These are phyloP conservation scores for Helichrysum umbraculigerum DNA, from an alignment of 129 eudicot genomes.

Conservation along the genomic window DNA sequence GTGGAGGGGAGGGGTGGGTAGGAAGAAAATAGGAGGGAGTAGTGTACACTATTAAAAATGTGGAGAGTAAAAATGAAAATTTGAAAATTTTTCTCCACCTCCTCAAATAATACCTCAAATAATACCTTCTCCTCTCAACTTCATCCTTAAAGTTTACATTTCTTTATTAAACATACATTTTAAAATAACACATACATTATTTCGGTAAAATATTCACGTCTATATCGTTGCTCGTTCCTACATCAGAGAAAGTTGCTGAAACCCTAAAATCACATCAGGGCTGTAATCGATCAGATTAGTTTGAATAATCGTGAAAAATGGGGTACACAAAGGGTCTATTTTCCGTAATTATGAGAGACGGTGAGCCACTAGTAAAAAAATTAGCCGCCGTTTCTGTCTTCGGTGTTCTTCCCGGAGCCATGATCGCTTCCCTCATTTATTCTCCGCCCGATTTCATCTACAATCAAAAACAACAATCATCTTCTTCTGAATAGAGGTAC, in stretches of 20 bases:
- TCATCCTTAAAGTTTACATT: too few relatives aligned
- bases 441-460: conserved; percentile 44
- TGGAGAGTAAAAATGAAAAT: too few relatives aligned
- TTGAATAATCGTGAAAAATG: conserved; percentile 14
- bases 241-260: not conserved
- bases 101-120: too few relatives aligned
- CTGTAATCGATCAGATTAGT: conserved; percentile 17
- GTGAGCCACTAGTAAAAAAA: conserved; percentile 40
- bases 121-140: too few relatives aligned
- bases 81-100: too few relatives aligned
- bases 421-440: conserved; percentile 38
- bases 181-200: too few relatives aligned
- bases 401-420: conserved; percentile 42
- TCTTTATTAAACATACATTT: too few relatives aligned
- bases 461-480: conserved; percentile 10
- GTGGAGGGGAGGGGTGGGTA: too few relatives aligned
- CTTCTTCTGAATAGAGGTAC: conserved; percentile 17
- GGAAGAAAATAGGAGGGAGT: too few relatives aligned
- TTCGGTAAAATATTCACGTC: too few relatives aligned
- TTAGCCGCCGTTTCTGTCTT: conserved; percentile 34
- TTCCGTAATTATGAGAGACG: conserved; percentile 26
- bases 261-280: conserved; percentile 1
- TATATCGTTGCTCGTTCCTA: not conserved
- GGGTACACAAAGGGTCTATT: conserved; percentile 40
- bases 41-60: too few relatives aligned